A percentile compares a stretch with the other conserved stretches of the same genome.
phyloP scores from a whole-genome alignment of 495 filamentous ascomycete genomes.

The Sporormia fimetaria region DNA sequence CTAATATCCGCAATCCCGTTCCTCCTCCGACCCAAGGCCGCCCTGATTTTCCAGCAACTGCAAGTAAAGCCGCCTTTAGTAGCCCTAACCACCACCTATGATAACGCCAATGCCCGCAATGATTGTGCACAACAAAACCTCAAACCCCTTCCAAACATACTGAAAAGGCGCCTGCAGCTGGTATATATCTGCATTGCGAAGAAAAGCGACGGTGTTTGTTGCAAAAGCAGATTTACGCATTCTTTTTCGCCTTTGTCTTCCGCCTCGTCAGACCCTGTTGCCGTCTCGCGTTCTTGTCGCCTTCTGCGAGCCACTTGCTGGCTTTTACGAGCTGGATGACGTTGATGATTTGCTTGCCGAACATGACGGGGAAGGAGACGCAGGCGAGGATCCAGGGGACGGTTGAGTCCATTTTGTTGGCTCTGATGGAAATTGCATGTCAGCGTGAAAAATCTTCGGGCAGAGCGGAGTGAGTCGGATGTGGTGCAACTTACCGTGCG shows the following conservation, averaged over 20 bases:
- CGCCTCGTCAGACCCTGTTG: constrained; percentile 37
- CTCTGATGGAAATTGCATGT: constrained; percentile 31
- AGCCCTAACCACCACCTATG: not conserved
- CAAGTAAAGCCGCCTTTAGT: not conserved
- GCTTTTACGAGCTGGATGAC: constrained; percentile 91
- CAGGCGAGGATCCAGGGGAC: constrained; percentile 80
- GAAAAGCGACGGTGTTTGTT: no score
- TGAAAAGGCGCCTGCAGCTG: not conserved
- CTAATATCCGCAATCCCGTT: no score
- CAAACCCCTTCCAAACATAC: not conserved
- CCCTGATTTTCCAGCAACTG: no score
- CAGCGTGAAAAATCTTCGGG: no score
- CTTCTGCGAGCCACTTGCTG: constrained; percentile 81
- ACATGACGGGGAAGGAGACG: constrained; percentile 78
- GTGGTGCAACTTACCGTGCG: constrained; percentile 51
- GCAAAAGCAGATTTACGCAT: no score
- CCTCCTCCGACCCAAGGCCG: no score
- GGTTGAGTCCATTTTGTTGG: constrained; percentile 82
- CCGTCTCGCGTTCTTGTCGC: constrained; percentile 53
- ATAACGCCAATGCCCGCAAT: not conserved
- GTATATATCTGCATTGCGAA: constrained; percentile 6
- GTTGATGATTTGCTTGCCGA: constrained; percentile 85
- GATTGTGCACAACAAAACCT: not conserved
- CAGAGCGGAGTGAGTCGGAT: no score
- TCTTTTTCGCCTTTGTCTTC: constrained; percentile 16